These are phyloP conservation scores for Dichotomopilus funicola DNA, from an alignment of 2,329 filamentous ascomycete species.

Conservation along the genomic window DNA sequence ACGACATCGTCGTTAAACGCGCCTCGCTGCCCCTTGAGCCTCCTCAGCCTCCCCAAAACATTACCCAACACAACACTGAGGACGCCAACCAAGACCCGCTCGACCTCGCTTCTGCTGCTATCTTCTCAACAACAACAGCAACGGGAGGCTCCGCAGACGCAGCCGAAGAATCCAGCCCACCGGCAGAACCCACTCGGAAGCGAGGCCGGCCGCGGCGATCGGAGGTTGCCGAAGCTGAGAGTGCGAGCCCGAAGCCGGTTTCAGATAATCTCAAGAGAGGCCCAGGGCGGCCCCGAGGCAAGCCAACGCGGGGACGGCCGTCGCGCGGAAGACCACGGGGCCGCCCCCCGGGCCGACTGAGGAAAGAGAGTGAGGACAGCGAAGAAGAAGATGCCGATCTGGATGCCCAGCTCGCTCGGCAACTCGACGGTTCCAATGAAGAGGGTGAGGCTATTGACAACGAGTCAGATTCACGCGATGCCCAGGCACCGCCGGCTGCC, in stretches of 20 bases:
- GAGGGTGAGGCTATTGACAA: slow-evolving; percentile 21
- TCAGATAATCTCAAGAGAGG: slow-evolving; percentile 3
- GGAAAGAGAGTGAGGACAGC: background rate
- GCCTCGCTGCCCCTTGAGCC: background rate
- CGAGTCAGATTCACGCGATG: background rate
- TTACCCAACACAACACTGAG: slow-evolving; percentile 17
- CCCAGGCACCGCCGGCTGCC: background rate
- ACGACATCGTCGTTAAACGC: slow-evolving; percentile 30
- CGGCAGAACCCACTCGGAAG: slow-evolving; percentile 16
- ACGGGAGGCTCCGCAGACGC: slow-evolving; percentile 16
- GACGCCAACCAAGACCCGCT: slow-evolving; percentile 28
- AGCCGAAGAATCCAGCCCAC: slow-evolving; percentile 1
- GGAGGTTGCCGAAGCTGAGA: background rate
- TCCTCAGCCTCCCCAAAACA: slow-evolving; percentile 16
- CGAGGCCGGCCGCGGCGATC: slow-evolving; percentile 24
- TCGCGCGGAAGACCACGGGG: background rate
- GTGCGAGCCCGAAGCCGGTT: background rate
- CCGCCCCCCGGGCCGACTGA: background rate
- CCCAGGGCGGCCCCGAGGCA: slow-evolving; percentile 17
- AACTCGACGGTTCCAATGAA: slow-evolving; percentile 25
- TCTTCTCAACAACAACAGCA: slow-evolving; percentile 29
- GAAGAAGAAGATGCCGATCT: slow-evolving; percentile 21
- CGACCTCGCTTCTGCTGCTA: slow-evolving; percentile 35
- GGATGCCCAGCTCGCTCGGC: slow-evolving; percentile 31
- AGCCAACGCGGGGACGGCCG: no score